phyloP scores from a whole-genome alignment of 2,329 filamentous ascomycete species.

The Diplodia seriata region DNA sequence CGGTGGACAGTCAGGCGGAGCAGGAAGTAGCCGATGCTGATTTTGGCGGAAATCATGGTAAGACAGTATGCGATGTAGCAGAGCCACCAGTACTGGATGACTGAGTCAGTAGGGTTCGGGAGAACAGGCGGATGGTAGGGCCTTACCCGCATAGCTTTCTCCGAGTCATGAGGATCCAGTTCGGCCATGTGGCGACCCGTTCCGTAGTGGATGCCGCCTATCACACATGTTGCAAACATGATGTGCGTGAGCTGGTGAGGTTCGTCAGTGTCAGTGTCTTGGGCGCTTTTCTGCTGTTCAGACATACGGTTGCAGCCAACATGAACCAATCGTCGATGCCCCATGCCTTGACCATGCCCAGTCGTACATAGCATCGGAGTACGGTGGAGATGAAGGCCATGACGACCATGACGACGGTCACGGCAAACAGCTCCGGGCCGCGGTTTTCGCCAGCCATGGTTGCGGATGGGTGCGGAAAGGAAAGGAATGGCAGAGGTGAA shows the following conservation, averaged over 20 bases:
- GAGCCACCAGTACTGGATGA: constrained; percentile 31
- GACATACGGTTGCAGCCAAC: constrained; percentile 33
- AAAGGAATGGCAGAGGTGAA: background rate
- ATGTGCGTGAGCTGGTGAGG: background rate
- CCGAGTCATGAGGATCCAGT: constrained; percentile 36
- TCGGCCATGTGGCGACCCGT: constrained; percentile 36
- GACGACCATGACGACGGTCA: constrained; percentile 14
- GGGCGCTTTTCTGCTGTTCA: background rate
- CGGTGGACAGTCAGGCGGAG: constrained; percentile 20
- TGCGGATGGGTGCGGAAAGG: background rate
- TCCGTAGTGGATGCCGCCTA: constrained; percentile 31
- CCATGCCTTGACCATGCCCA: constrained; percentile 46
- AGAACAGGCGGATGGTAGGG: background rate
- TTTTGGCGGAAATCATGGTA: constrained; percentile 31
- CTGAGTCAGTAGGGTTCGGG: background rate
- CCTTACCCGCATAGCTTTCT: constrained; percentile 38
- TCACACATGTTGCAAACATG: constrained; percentile 30
- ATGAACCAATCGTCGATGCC: constrained; percentile 48
- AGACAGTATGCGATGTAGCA: constrained; percentile 32
- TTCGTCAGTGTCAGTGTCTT: constrained; percentile 38
- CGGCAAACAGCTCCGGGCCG: constrained; percentile 11
- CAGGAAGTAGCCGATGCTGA: constrained; percentile 25
- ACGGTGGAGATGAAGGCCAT: constrained; percentile 10
- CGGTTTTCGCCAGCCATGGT: constrained; percentile 13
- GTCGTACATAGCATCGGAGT: constrained; percentile 43